Conservation (phyloP, 2,329 filamentous ascomycete genomes). For the Botrytis galanthina region DNA sequence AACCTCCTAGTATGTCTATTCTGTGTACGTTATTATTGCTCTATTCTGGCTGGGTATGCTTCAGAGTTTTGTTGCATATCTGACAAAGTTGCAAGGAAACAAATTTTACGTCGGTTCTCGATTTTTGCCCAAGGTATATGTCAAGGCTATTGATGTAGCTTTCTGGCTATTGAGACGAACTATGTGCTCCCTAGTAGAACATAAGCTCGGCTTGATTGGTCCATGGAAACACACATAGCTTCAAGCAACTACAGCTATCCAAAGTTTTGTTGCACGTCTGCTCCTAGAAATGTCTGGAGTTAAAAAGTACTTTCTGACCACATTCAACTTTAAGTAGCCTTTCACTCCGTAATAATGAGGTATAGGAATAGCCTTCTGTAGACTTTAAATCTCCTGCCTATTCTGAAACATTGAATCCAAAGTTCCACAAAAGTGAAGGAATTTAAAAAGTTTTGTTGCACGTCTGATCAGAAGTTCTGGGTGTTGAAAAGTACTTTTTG, state of each 20-base stretch:
- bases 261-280: background rate
- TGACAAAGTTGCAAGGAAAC: background rate
- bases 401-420: fast-evolving
- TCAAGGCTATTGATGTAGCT: too few relatives aligned
- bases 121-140: too few relatives aligned
- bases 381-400: fast-evolving
- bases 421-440: background rate
- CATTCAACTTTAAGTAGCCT: background rate
- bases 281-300: fast-evolving
- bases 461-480: background rate
- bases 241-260: background rate
- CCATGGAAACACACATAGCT: fast-evolving
- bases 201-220: background rate
- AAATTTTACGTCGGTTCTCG: too few relatives aligned
- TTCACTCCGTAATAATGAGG: background rate
- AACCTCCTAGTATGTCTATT: background rate
- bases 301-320: background rate
- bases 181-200: background rate
- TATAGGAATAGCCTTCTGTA: background rate
- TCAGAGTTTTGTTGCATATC: too few relatives aligned
- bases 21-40: too few relatives aligned
- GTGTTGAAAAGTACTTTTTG: background rate
- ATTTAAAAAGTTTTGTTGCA: background rate
- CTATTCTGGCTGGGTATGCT: too few relatives aligned
- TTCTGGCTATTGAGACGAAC: background rate